Evolutionary conservation across 768 basidiomycete species (phyloP).

Genomic region (Pleurotus salmoneostramineus): DNA sequence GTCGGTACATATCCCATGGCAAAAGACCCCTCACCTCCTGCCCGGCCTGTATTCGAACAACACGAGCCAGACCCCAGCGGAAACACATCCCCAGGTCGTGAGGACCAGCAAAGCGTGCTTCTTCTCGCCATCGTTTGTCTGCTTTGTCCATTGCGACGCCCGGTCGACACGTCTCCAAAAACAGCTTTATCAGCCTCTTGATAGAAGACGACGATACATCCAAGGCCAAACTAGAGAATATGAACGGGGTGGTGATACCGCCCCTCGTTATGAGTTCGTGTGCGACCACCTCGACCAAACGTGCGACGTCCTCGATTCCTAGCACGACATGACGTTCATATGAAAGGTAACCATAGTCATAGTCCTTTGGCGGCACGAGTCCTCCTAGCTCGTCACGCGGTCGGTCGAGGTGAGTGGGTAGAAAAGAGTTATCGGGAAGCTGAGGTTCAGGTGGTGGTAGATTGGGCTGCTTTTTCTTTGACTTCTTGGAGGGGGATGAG

Average conservation of each 20-base stretch:
- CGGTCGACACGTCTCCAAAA: slow-evolving; percentile 59
- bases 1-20: slow-evolving; percentile 78
- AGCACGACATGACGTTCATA: slow-evolving; percentile 72
- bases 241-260: slow-evolving; percentile 84
- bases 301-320: slow-evolving; percentile 67
- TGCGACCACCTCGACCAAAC: slow-evolving; percentile 67
- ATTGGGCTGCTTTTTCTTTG: slow-evolving; percentile 6
- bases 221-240: slow-evolving; percentile 86
- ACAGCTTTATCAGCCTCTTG: slow-evolving; percentile 74
- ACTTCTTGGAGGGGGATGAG: slow-evolving; percentile 6
- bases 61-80: slow-evolving; percentile 86
- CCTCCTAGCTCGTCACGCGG: slow-evolving; percentile 34
- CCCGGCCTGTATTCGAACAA: slow-evolving; percentile 66
- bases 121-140: slow-evolving; percentile 67
- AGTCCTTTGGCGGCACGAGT: slow-evolving; percentile 32
- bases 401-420: slow-evolving; percentile 47
- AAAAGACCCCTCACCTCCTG: slow-evolving; percentile 80
- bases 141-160: slow-evolving; percentile 32
- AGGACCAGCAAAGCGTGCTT: slow-evolving; percentile 79
- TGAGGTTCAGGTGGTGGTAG: slow-evolving; percentile 27
- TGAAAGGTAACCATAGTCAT: slow-evolving; percentile 70
- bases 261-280: slow-evolving; percentile 70
- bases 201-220: slow-evolving; percentile 77
- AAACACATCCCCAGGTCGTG: slow-evolving; percentile 90
- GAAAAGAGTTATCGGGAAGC: slow-evolving; percentile 48